Base-by-base conservation (phyloP, 768 basidiomycete genomes). In the Panaeolus cyanescens region DNA sequence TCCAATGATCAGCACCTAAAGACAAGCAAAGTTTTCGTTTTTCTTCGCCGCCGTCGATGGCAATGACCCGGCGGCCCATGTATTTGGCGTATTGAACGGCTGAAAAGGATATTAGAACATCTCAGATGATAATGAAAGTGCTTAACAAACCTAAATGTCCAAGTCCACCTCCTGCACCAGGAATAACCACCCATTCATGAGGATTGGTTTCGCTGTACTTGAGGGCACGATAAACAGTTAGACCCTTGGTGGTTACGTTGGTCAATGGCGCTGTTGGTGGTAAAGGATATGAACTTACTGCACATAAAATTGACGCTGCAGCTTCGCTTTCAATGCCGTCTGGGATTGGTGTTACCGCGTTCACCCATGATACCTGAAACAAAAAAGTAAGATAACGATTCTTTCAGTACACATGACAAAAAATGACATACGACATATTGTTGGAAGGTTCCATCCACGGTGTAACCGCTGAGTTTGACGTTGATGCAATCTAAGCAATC, bases 181-280 rank as follows among this genome's bases (percentile, higher is more conserved):
- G 87, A 53, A 94, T 76, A 20, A 87, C 88, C 62, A 92, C 78
- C 85, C 86, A 92, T 59, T 96, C 86, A 31, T 92, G 90, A 7
- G 86, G 82, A 30, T 74, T 79, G 6, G 86, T 81, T 58, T 83
- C 76, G 56, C 85, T 83, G 71, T 89, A 81, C 73, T 95, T 95
- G 66, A 96, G 76, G 0, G 92, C 94, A 60, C 91, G 89, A 70
- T 93, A 96, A 1, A 92, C 91, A 2, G 94, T 95, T 20, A 96
- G 78, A 50, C 91, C 92, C 88, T 89, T 15, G 1, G 10, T 45
- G 31, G 5, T n/a, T n/a, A n/a, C 57, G 56, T 64, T 17, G 37
- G n/a, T 5, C 36, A 34, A 31, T 56, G 19, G 37, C 19, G 30
- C 9, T 33, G 31, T 5, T 12, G 17, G 22, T 34, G 54, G 30